Percentiles rank a stretch among this genome's conserved stretches.
These are phyloP conservation scores for Tricholoma matsutake DNA, from an alignment of 768 basidiomycete genomes.

Conservation along the genomic window DNA sequence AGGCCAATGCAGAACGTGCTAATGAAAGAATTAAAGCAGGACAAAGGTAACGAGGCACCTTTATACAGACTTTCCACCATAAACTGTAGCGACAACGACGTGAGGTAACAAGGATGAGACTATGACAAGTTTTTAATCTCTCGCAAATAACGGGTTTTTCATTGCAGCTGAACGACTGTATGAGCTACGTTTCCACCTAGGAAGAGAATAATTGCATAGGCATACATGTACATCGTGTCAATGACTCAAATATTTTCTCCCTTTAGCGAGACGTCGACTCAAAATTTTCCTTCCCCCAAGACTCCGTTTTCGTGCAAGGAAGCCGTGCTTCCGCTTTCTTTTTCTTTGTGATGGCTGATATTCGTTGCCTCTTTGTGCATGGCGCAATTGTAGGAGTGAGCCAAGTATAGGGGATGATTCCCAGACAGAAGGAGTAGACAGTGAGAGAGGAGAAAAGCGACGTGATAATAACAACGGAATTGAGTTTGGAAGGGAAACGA, in stretches of 20 bases:
- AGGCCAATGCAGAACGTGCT: too few relatives aligned
- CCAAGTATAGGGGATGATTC: conserved; percentile 35
- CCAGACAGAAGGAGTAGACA: conserved; percentile 17
- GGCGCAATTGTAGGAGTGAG: conserved; percentile 54
- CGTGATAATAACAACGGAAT: conserved; percentile 21
- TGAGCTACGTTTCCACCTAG: background rate
- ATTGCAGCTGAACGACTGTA: background rate
- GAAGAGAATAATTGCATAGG: too few relatives aligned
- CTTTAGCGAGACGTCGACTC: conserved; percentile 65
- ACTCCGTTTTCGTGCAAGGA: conserved; percentile 71
- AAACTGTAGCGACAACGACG: too few relatives aligned
- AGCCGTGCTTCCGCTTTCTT: conserved; percentile 90
- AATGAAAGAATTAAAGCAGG: too few relatives aligned
- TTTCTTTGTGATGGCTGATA: conserved; percentile 97
- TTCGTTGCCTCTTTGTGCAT: conserved; percentile 74
- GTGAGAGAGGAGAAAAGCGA: conserved; percentile 21
- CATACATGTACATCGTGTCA: conserved; percentile 29
- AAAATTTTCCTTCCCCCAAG: conserved; percentile 72
- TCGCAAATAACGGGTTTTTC: background rate
- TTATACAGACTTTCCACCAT: too few relatives aligned
- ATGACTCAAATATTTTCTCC: conserved; percentile 78
- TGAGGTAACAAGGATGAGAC: background rate
- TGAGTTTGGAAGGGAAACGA: conserved; percentile 9
- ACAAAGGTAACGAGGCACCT: too few relatives aligned
- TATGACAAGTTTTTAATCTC: too few relatives aligned